Evolutionary conservation across 208 protist species (phyloP), one percentile per base, ranked within the genome.

Genomic region (Wallacemonas rigidus): DNA sequence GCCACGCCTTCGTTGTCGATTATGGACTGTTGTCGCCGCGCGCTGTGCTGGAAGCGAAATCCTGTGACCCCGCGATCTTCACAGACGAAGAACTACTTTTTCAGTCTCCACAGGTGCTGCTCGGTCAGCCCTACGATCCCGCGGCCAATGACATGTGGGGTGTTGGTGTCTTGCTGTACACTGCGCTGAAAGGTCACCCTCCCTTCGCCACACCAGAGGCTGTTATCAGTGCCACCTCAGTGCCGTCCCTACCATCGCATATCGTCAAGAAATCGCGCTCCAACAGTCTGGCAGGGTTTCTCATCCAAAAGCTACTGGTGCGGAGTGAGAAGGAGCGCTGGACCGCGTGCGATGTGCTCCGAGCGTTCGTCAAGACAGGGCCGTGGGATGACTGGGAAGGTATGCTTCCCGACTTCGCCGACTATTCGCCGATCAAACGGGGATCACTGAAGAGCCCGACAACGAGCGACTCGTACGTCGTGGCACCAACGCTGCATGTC

Each of bases 141-240:
- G 41, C 60, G 6, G 60, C 60, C n/a, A 65, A 65, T 35, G 60
- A 65, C 43, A 65, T 65, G 60, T 65, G 60, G 60, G 43, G 41
- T 7, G 36, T 51, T n/a, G 60, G 60, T 36, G 60, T 51, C 4
- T 5, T 65, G 4, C 7, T 65, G 40, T 65, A 51, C 60, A 65
- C n/a, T 4, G 60, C 60, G 15, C 14, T 65, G 40, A 39, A 38
- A 3, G 60, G 60, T 3, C 41, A 36, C 8, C 40, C 60, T 3
- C 60, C 60, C n/a, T 65, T 65, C 43, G 11, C 60, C 7, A 44
- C 6, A 7, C 56, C 56, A 38, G 9, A 43, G 56, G 35, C 38
- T 8, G 36, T 17, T 7, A 43, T 43, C 8, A 38, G 36, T 6
- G 5, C 56, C 9, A 43, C 56, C 5, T n/a, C 6, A 6, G 9